Evolutionary conservation across 345 rosid genomes (phyloP), one percentile per base, ranked within the genome.

Genomic region (Citrus reticulata): DNA sequence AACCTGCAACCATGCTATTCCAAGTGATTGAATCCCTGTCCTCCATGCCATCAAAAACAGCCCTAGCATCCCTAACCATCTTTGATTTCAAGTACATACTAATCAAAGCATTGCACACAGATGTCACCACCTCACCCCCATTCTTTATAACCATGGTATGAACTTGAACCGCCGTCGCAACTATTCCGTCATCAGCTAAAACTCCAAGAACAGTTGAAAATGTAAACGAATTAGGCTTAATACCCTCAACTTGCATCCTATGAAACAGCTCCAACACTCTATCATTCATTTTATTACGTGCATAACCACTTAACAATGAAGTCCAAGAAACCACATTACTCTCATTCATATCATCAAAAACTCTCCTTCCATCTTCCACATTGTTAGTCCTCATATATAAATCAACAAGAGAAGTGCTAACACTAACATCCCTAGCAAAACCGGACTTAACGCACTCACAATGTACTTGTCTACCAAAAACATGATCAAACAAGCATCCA

Each of bases 271-370:
- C 79, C 63, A 90, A 74, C 30, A 86, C 93, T 74, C 81, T 88
- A 14, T 72, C 82, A 70, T 87, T 87, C 78, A 82, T 40, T 62
- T 90, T 89, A 71, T 83, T 86, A 32, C 80, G 76, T 0, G 90
- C 90, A 77, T 90, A 93, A 69, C 98, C 97, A 0, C 88, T 73
- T 22, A 95, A 84, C 90, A 95, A 68, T 2, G 98, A 89, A 70
- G 98, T 95, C 98, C 98, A 95, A 54, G 95, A 91, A 69, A 95
- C 94, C 69, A 92, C 97, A 82, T 93, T 93, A 72, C 75, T 90
- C 72, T 80, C 84, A 29, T 73, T 86, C 97, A 90, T 86, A 35
- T 88, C 86, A 74, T 95, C 88, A 74, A 95, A 92, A 57, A 85
- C 87, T 79, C 76, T 84, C 78, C 82, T 91, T 46, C 95, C 98